phyloP scores from a whole-genome alignment of 2,329 filamentous ascomycete species.

The Cryphonectria parasitica region DNA sequence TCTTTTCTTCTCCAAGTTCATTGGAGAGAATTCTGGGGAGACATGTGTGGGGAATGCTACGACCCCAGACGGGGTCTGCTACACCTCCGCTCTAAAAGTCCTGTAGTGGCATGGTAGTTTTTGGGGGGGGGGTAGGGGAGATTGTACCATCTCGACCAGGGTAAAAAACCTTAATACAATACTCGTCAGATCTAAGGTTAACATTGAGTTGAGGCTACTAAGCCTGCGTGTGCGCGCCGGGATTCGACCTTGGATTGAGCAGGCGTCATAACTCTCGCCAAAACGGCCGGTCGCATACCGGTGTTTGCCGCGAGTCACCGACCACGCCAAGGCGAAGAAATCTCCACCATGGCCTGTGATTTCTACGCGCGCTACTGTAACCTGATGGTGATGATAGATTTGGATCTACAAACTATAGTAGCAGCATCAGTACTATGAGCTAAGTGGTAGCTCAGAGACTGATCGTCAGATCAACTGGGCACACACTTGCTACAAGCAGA shows the following conservation, averaged over 20 bases:
- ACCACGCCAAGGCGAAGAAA: neutral
- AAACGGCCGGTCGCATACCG: slow-evolving; percentile 5
- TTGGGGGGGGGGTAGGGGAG: too few relatives aligned
- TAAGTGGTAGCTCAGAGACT: neutral
- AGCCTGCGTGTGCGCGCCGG: neutral
- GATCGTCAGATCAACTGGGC: neutral
- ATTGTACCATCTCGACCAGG: neutral
- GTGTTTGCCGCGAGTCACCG: neutral
- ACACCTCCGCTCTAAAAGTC: neutral
- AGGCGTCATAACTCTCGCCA: slow-evolving; percentile 11
- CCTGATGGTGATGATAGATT: neutral
- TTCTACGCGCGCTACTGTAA: neutral
- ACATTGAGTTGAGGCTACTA: neutral
- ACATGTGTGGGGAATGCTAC: too few relatives aligned
- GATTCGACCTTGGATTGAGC: neutral
- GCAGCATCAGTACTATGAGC: neutral
- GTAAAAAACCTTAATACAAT: neutral
- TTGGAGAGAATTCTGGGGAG: too few relatives aligned
- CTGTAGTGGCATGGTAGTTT: too few relatives aligned
- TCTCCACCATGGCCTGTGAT: neutral
- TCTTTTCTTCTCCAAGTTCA: too few relatives aligned
- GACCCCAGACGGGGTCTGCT: neutral
- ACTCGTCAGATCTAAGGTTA: neutral
- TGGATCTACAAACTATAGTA: neutral
- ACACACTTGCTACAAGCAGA: neutral